These are phyloP conservation scores for Dillenia suffruticosa DNA, from an alignment of 164 flowering plant species.

Conservation along the genomic window DNA sequence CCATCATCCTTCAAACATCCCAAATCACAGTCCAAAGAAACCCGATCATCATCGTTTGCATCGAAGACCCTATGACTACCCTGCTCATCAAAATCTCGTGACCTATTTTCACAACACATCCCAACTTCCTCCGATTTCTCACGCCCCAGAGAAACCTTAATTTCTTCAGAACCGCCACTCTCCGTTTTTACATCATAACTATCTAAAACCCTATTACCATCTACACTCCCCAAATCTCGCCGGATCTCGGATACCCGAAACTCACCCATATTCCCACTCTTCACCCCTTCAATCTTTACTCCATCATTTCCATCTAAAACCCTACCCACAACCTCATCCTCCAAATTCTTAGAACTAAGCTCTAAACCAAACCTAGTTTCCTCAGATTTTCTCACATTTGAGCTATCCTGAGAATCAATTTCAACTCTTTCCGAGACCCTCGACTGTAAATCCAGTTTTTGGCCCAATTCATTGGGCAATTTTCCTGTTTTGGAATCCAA, in stretches of 20 bases:
- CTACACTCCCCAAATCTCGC: too few relatives aligned
- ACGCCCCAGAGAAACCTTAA: background rate
- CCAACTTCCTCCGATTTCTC: background rate
- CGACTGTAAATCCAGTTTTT: background rate
- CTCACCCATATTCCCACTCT: too few relatives aligned
- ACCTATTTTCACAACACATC: background rate
- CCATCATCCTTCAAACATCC: too few relatives aligned
- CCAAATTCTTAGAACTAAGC: slow-evolving; percentile 10
- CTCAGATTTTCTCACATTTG: slow-evolving; percentile 1
- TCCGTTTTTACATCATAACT: too few relatives aligned
- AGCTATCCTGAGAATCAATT: background rate
- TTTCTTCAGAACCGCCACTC: too few relatives aligned
- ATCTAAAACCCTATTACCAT: too few relatives aligned
- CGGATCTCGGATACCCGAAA: too few relatives aligned
- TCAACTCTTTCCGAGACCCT: slow-evolving; percentile 10
- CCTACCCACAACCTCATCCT: slow-evolving; percentile 16
- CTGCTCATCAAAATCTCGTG: background rate
- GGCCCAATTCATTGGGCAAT: too few relatives aligned
- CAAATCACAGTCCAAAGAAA: too few relatives aligned
- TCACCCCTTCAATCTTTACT: too few relatives aligned
- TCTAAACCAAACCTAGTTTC: slow-evolving; percentile 24
- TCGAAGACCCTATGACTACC: background rate
- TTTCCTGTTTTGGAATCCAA: too few relatives aligned
- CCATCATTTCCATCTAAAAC: slow-evolving; percentile 18
- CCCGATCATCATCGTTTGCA: too few relatives aligned